Percentiles rank a stretch among this genome's conserved stretches.
Evolutionary conservation across 2,329 filamentous ascomycete genomes (phyloP).

Genomic region (Hymenoscyphus albidus): DNA sequence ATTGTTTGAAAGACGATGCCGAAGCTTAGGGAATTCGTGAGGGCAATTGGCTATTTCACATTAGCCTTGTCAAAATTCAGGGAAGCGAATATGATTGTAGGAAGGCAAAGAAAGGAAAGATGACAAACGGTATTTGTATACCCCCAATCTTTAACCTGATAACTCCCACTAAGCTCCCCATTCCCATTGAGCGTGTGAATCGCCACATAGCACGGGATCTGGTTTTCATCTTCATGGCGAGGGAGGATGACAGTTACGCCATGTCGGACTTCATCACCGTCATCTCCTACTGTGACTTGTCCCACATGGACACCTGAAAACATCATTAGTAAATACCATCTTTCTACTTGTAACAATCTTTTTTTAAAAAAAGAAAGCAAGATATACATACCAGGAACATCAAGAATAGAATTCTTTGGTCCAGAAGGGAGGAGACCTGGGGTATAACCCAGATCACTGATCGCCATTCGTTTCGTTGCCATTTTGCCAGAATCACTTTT

Average conservation of each 20-base stretch:
- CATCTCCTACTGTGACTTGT: constrained; percentile 30
- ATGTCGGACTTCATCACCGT: constrained; percentile 27
- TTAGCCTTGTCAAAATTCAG: not conserved
- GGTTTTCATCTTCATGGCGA: constrained; percentile 28
- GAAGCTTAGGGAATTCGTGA: constrained; percentile 40
- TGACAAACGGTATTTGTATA: constrained; percentile 30
- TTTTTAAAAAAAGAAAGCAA: no score
- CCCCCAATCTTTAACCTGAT: constrained; percentile 33
- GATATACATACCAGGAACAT: constrained; percentile 25
- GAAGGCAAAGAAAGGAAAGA: not conserved
- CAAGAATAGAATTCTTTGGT: constrained; percentile 33
- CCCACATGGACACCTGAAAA: constrained; percentile 30
- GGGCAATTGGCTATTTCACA: constrained; percentile 28
- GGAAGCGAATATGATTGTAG: not conserved
- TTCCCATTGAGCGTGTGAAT: constrained; percentile 33
- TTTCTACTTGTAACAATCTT: not conserved
- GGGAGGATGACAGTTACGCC: constrained; percentile 34
- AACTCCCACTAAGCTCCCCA: constrained; percentile 31
- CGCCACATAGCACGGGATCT: constrained; percentile 31
- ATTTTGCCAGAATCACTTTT: not conserved
- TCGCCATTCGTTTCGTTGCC: constrained; percentile 23
- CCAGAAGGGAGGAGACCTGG: constrained; percentile 29
- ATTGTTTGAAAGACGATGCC: constrained; percentile 34
- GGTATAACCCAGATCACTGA: constrained; percentile 29
- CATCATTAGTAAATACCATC: not conserved